These are phyloP conservation scores for Pythium aphanidermatum DNA, from an alignment of 352 stramenopile species.

Conservation along the genomic window DNA sequence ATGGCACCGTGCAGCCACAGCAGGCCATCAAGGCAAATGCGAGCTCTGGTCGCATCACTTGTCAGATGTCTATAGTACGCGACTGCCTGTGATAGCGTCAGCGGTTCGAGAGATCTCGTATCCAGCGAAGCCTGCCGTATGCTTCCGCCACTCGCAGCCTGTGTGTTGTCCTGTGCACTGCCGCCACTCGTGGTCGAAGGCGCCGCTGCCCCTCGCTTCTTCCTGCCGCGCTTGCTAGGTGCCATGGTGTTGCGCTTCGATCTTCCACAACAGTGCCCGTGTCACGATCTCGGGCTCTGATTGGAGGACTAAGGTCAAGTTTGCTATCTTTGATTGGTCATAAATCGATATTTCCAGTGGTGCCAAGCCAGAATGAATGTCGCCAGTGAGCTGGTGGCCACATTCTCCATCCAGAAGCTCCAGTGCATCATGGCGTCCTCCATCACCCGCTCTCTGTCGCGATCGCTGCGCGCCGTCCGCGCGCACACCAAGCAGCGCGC, in stretches of 20 bases:
- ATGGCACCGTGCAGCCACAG: constrained; percentile 35
- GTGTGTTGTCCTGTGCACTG: no score
- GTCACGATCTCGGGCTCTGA: no score
- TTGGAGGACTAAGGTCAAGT: no score
- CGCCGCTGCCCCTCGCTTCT: constrained; percentile 6
- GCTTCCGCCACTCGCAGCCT: no score
- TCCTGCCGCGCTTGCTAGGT: constrained; percentile 1
- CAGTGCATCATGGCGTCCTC: constrained; percentile 3
- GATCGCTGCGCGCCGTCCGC: neutral
- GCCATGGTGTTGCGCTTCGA: constrained; percentile 12
- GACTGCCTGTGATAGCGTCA: neutral
- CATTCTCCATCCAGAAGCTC: no score
- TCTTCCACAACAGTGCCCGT: constrained; percentile 6
- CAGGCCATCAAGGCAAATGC: constrained; percentile 20
- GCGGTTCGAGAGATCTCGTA: neutral
- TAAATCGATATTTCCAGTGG: neutral
- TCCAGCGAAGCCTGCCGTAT: no score
- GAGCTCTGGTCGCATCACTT: constrained; percentile 13
- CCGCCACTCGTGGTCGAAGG: no score
- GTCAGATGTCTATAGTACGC: constrained; percentile 13
- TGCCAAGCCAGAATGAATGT: constrained; percentile 4
- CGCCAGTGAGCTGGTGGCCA: no score
- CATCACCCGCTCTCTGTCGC: constrained; percentile 4
- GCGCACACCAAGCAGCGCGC: neutral
- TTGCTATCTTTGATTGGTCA: constrained; percentile 2